Evolutionary conservation across 352 stramenopile genomes (phyloP).

Genomic region (Thraustochytrium sp.): DNA sequence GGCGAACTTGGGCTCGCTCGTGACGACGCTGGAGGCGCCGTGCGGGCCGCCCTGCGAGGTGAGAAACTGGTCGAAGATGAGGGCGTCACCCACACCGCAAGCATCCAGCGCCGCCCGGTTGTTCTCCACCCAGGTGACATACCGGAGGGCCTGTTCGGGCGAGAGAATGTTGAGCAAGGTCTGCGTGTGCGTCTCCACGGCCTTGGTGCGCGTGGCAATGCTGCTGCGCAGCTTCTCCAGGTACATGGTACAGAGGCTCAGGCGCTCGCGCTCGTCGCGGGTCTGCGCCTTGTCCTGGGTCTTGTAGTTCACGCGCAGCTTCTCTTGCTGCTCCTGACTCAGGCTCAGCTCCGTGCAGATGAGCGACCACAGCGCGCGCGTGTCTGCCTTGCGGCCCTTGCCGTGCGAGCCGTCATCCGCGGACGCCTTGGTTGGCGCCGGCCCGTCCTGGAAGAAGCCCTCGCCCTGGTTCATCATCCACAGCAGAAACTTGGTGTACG

Average conservation of each 20-base stretch:
- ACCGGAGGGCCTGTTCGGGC: constrained; percentile 18
- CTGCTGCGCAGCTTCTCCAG: constrained; percentile 17
- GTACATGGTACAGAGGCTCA: constrained; percentile 31
- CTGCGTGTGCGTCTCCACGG: constrained; percentile 27
- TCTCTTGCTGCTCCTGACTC: constrained; percentile 21
- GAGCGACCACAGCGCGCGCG: constrained; percentile 20
- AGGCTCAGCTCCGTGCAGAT: constrained; percentile 7
- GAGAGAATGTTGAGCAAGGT: constrained; percentile 18
- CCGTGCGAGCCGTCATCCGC: neutral
- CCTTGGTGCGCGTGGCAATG: constrained; percentile 13
- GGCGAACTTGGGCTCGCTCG: neutral
- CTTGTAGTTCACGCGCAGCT: constrained; percentile 38
- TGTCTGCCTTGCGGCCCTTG: constrained; percentile 7
- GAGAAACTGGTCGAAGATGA: constrained; percentile 37
- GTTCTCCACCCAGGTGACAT: constrained; percentile 4
- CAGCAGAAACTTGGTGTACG: constrained; percentile 58
- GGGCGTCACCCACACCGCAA: constrained; percentile 15
- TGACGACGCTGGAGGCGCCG: neutral
- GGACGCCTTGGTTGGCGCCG: neutral
- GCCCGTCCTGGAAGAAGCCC: constrained; percentile 18
- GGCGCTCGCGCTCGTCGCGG: constrained; percentile 5
- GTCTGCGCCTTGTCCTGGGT: neutral
- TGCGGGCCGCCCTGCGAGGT: neutral
- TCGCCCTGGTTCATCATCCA: constrained; percentile 62
- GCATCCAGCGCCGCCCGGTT: constrained; percentile 20